Conservation (phyloP, 2,329 filamentous ascomycete species). For the Trichoderma koningiopsis region DNA sequence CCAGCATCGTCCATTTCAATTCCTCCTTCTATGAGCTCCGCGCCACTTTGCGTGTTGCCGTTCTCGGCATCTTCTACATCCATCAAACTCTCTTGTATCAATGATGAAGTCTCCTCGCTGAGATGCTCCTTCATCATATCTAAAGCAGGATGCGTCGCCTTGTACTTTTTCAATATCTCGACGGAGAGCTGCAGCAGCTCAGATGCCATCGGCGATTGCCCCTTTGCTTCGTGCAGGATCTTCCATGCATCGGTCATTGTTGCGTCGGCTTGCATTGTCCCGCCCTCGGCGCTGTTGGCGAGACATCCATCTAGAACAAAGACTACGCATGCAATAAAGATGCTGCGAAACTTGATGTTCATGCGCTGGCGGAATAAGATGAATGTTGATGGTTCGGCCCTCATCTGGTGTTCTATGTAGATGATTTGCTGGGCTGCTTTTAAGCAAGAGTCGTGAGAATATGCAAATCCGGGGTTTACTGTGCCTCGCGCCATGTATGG, state of each 20-base stretch:
- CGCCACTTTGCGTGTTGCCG: background rate
- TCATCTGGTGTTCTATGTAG: conserved; percentile 35
- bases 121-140: conserved; percentile 26
- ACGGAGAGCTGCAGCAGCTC: conserved; percentile 37
- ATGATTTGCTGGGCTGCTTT: conserved; percentile 38
- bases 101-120: background rate
- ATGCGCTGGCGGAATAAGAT: conserved; percentile 36
- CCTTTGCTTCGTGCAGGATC: conserved; percentile 38
- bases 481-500: conserved; percentile 40
- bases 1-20: conserved; percentile 27
- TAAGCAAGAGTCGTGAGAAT: conserved; percentile 39
- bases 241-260: conserved; percentile 38
- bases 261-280: conserved; percentile 31
- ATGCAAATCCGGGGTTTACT: conserved; percentile 38
- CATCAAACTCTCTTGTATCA: conserved; percentile 11
- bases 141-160: conserved; percentile 32
- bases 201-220: conserved; percentile 35
- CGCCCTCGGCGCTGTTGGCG: conserved; percentile 27
- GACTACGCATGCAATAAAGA: conserved; percentile 40
- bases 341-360: conserved; percentile 38
- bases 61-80: background rate
- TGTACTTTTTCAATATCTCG: conserved; percentile 39
- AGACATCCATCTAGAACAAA: conserved; percentile 40
- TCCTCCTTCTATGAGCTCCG: conserved; percentile 29
- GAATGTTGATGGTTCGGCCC: conserved; percentile 34